Evolutionary conservation across 83 land plant genomes (phyloP).

Genomic region (Larix sibirica): DNA sequence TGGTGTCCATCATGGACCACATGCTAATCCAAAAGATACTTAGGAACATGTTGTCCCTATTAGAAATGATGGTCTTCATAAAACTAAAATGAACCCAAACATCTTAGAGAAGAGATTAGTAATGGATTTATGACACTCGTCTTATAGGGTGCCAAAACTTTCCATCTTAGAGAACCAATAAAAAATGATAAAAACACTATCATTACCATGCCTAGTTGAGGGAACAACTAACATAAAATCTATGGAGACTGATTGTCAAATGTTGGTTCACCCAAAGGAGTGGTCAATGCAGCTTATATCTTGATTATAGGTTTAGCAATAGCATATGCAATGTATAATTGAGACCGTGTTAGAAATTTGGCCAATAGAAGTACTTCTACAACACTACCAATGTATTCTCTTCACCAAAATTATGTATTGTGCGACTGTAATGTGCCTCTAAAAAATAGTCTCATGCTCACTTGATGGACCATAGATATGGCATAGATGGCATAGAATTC

Average conservation of each 20-base stretch:
- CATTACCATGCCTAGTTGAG: neutral
- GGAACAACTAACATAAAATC: neutral
- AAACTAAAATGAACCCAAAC: neutral
- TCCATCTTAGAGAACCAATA: neutral
- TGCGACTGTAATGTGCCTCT: too few relatives aligned
- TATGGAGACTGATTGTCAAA: neutral
- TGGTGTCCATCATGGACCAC: neutral
- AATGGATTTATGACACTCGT: neutral
- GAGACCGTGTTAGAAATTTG: neutral
- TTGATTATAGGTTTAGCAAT: neutral
- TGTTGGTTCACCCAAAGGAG: neutral
- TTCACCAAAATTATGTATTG: too few relatives aligned
- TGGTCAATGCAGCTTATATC: neutral
- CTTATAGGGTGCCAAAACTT: neutral
- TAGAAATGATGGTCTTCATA: too few relatives aligned
- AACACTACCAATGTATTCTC: neutral
- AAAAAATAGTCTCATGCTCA: too few relatives aligned
- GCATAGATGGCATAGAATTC: too few relatives aligned
- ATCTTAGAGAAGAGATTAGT: neutral
- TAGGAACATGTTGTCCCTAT: neutral
- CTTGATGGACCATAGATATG: too few relatives aligned
- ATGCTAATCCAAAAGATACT: neutral
- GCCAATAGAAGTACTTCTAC: neutral
- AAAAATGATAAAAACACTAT: neutral
- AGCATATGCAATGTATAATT: neutral